Evolutionary conservation across 2,329 filamentous ascomycete species (phyloP).

Genomic region (Aspergillus ochraceus): DNA sequence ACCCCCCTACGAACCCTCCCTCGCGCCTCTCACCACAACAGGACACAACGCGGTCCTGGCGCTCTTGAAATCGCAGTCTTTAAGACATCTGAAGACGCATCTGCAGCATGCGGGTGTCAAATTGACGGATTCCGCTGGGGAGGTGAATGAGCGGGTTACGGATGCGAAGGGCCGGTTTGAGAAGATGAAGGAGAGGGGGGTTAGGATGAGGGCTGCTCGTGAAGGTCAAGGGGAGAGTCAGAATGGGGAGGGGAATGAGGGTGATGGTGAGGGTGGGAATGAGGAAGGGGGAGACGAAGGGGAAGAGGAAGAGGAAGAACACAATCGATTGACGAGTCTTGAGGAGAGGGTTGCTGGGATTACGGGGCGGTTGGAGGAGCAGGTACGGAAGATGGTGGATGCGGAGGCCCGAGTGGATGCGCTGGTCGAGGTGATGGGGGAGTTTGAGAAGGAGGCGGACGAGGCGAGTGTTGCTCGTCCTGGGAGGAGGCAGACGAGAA

Average conservation of each 20-base stretch:
- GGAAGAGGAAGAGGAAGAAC: constrained; percentile 35
- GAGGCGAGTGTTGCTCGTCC: constrained; percentile 20
- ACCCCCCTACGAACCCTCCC: constrained; percentile 55
- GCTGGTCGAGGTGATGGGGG: constrained; percentile 45
- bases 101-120: constrained; percentile 47
- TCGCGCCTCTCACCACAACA: constrained; percentile 50
- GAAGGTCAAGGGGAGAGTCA: constrained; percentile 17
- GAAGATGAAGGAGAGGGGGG: constrained; percentile 33
- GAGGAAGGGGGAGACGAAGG: constrained; percentile 32
- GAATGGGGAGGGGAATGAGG: constrained; percentile 18
- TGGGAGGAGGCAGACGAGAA: constrained; percentile 32
- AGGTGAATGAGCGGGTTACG: constrained; percentile 57
- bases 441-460: constrained; percentile 42
- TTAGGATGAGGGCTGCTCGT: constrained; percentile 13
- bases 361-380: constrained; percentile 58
- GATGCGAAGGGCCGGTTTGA: constrained; percentile 41
- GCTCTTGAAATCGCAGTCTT: constrained; percentile 44
- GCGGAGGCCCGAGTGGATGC: constrained; percentile 48
- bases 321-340: constrained; percentile 43
- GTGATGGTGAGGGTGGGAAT: constrained; percentile 18
- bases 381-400: constrained; percentile 60
- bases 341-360: constrained; percentile 51
- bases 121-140: constrained; percentile 52
- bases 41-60: constrained; percentile 49
- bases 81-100: constrained; percentile 50